Evolutionary conservation across 1,284 basidiomycete genomes (phyloP).

Genomic region (Cutaneotrichosporon mucoides): DNA sequence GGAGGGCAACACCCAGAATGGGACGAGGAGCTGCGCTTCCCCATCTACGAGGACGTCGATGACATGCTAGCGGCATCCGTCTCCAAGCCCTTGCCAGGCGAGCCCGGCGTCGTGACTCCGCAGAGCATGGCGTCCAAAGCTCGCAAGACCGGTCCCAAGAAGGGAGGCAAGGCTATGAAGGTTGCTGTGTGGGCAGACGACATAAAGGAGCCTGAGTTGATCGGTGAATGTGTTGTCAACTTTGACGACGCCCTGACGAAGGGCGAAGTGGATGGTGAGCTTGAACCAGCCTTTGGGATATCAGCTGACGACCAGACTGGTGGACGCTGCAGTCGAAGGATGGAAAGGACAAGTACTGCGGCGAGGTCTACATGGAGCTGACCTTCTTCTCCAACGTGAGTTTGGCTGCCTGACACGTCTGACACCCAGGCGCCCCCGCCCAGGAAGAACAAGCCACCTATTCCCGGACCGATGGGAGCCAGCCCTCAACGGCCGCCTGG

Average conservation of each 20-base stretch:
- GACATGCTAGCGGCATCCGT: slow-evolving; percentile 57
- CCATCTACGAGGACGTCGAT: slow-evolving; percentile 74
- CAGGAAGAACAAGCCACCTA: slow-evolving; percentile 19
- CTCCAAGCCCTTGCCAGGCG: slow-evolving; percentile 23
- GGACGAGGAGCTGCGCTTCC: slow-evolving; percentile 97
- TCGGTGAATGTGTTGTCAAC: slow-evolving; percentile 85
- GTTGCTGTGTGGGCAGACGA: slow-evolving; percentile 93
- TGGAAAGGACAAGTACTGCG: slow-evolving; percentile 89
- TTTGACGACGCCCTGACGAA: slow-evolving; percentile 85
- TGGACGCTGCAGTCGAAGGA: slow-evolving; percentile 83
- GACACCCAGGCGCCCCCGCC: slow-evolving; percentile 34
- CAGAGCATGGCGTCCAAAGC: slow-evolving; percentile 53
- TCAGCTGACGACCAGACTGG: slow-evolving; percentile 66
- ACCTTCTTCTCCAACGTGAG: slow-evolving; percentile 93
- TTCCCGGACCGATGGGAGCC: slow-evolving; percentile 26
- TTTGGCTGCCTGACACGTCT: slow-evolving; percentile 24
- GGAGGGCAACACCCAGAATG: slow-evolving; percentile 98
- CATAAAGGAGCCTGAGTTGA: slow-evolving; percentile 87
- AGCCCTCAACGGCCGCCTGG: background rate
- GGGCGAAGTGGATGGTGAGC: slow-evolving; percentile 92
- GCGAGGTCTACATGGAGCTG: slow-evolving; percentile 88
- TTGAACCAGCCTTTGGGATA: background rate
- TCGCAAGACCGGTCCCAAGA: slow-evolving; percentile 41
- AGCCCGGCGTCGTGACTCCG: slow-evolving; percentile 37
- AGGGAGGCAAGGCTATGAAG: slow-evolving; percentile 62